Conservation (phyloP, 2,329 filamentous ascomycete genomes). For the Alternaria solani region DNA sequence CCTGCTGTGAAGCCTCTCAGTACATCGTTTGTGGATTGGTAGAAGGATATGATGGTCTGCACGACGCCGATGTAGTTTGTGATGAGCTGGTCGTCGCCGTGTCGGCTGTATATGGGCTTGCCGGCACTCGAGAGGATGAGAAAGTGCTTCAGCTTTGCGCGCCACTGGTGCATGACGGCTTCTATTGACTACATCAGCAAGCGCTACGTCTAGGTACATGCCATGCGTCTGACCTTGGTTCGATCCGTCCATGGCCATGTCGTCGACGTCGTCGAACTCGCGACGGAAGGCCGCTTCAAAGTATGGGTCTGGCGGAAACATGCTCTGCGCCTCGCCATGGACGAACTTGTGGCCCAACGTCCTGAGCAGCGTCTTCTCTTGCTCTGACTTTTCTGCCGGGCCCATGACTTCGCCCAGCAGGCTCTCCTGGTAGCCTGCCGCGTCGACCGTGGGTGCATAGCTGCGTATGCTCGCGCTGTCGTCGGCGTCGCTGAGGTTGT, state of each 20-base stretch:
- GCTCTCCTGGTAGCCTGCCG: conserved; percentile 78
- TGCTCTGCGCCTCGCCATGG: conserved; percentile 63
- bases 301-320: conserved; percentile 55
- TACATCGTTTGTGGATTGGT: conserved; percentile 79
- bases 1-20: conserved; percentile 88
- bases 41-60: conserved; percentile 98
- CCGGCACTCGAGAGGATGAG: conserved; percentile 95
- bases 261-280: conserved; percentile 81
- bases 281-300: conserved; percentile 72
- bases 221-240: conserved; percentile 66
- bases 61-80: conserved; percentile 95
- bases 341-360: conserved; percentile 67
- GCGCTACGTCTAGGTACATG: conserved; percentile 22
- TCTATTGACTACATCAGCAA: conserved; percentile 49
- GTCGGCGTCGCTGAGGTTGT: conserved; percentile 64
- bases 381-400: conserved; percentile 66
- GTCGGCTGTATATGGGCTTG: conserved; percentile 95
- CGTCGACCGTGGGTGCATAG: conserved; percentile 69
- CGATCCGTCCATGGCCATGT: conserved; percentile 60
- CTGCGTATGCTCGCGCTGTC: conserved; percentile 73
- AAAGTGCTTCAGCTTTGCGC: conserved; percentile 94
- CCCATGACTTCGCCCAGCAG: conserved; percentile 75
- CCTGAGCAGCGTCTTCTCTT: conserved; percentile 73
- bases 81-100: conserved; percentile 88
- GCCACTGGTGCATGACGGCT: conserved; percentile 75